Conservation (phyloP, 164 flowering plant genomes). For the Protea cynaroides region DNA sequence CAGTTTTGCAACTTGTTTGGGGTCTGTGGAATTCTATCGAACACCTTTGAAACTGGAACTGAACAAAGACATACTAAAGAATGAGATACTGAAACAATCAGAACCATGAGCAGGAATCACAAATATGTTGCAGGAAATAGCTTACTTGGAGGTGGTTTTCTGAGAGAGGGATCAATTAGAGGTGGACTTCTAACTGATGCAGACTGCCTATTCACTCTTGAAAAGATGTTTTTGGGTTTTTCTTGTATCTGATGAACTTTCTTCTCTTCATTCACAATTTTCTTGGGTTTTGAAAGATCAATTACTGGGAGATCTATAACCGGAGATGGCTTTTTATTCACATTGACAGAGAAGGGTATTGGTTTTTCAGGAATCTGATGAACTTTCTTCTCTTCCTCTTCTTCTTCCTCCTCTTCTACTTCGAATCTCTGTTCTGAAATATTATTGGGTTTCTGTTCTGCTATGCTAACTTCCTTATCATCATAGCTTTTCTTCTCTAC, state of each 20-base stretch:
- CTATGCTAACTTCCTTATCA: conserved; percentile 34
- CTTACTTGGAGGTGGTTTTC: conserved; percentile 22
- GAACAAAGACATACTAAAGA: background rate
- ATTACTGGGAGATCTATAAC: background rate
- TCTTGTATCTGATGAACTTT: conserved; percentile 20
- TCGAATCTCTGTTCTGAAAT: conserved; percentile 23
- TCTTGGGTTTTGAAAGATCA: background rate
- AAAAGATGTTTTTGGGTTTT: conserved; percentile 18
- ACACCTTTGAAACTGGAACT: conserved; percentile 24
- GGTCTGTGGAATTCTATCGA: conserved; percentile 26
- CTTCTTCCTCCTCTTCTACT: conserved; percentile 20
- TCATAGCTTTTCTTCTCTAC: conserved; percentile 38
- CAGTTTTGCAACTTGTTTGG: conserved; percentile 50
- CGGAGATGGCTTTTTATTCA: background rate
- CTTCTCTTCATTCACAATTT: conserved; percentile 11
- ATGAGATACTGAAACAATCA: background rate
- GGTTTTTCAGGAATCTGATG: conserved; percentile 17
- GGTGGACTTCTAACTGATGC: background rate
- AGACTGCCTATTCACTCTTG: conserved; percentile 8
- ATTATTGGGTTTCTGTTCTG: conserved; percentile 26
- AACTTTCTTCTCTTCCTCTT: conserved; percentile 29
- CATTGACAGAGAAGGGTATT: background rate
- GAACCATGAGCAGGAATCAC: background rate
- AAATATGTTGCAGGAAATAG: background rate
- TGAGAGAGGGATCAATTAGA: conserved; percentile 13